phyloP scores from a whole-genome alignment of 164 flowering plant species.

The Kalanchoe fedtschenkoi region DNA sequence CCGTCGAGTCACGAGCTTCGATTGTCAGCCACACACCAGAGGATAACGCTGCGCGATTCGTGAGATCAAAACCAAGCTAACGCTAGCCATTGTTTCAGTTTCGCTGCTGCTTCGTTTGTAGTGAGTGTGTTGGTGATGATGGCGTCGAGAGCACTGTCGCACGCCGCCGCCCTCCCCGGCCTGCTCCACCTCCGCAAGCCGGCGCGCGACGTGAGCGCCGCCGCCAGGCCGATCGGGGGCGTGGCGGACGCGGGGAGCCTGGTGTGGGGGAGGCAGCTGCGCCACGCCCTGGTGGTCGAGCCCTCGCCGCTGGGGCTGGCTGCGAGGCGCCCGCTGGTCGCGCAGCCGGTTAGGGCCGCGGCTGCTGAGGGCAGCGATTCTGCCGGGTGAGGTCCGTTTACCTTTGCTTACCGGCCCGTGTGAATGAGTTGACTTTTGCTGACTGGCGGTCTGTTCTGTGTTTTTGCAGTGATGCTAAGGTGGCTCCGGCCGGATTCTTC shows the following conservation, averaged over 20 bases:
- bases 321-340: conserved; percentile 20
- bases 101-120: too few species aligned
- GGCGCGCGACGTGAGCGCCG: conserved; percentile 7
- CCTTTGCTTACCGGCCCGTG: conserved; percentile 20
- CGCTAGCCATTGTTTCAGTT: neutral
- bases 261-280: conserved; percentile 76
- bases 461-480: conserved; percentile 33
- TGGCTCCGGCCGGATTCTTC: conserved; percentile 51
- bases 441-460: conserved; percentile 5
- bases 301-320: conserved; percentile 12
- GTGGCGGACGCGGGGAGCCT: conserved; percentile 64
- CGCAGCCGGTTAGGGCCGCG: conserved; percentile 31
- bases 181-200: conserved; percentile 21
- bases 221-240: conserved; percentile 25
- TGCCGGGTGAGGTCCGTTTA: conserved; percentile 91
- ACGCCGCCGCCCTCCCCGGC: conserved; percentile 33
- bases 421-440: conserved; percentile 13
- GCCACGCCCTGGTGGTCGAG: conserved; percentile 53
- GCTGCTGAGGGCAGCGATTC: conserved; percentile 32
- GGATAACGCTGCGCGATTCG: neutral
- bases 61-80: neutral
- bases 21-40: neutral
- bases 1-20: neutral
- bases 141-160: conserved; percentile 74
- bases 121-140: conserved; percentile 15